Base-by-base conservation (phyloP, 257 asterid species). In the Ajuga chamaepitys region DNA sequence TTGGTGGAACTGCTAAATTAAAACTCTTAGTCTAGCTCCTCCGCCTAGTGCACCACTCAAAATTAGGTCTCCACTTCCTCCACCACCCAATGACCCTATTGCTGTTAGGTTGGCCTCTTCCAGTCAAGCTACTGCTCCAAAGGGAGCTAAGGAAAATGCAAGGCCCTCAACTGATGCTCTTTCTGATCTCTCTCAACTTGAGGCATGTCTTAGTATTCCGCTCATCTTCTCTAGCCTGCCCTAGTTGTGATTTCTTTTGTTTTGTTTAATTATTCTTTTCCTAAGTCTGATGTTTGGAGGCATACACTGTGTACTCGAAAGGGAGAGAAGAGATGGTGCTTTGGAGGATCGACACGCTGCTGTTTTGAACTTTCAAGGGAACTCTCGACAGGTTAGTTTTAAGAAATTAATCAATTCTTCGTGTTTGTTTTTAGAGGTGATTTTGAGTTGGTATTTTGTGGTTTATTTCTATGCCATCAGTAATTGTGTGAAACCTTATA, bases 21-120 rank as follows among this genome's bases (percentile, higher is more conserved):
- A 81, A 80, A 50, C 89, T 46, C 69, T 86, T 38, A 62, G 80
- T 56, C 95, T 93, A 59, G 87, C 94, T n/a, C 96, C 96, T 1
- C 97, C 98, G 0, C 96, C 97, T 17, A 75, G 73, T 46, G 96
- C 84, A 13, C 79, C 82, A 5, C 74, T 48, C 53, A 89, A 84
- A 77, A 79, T 89, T 63, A 84, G 95, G 79, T 85, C 96, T 61
- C 86, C 95, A 64, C 96, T 93, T 72, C 97, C 94, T 38, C 99
- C 96, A 21, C 99, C 97, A 21, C 97, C 99, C 38, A 84, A 89
- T 74, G 97, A 86, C 76, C 80, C 85, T 44, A 91, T 70, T 54
- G 75, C 71, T 62, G 80, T 80, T 60, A 82, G 86, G 72, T 77
- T 76, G 65, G 63, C 82, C 28, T 76, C 84, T 17, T 20, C 78